A percentile compares a stretch with the other conserved stretches of the same genome.
Conservation (phyloP, 176 grass and related monocot species). For the Dactylis glomerata region DNA sequence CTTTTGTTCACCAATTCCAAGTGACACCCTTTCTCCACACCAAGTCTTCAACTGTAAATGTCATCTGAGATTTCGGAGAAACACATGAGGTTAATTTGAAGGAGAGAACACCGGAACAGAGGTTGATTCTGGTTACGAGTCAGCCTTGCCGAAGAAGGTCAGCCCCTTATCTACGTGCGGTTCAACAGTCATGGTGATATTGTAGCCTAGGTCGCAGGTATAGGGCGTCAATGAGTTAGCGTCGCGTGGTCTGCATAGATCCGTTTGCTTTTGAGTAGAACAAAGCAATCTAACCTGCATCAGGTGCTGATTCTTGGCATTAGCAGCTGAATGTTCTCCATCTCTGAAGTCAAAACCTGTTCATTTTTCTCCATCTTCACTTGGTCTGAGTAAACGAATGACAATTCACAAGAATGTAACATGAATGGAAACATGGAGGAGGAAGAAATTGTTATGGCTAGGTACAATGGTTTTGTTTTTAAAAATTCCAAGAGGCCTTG, state of each 20-base stretch:
- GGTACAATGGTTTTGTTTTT: neutral
- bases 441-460: neutral
- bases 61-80: neutral
- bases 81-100: neutral
- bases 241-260: neutral
- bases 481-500: neutral
- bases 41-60: neutral
- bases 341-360: neutral
- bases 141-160: neutral
- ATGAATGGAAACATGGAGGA: neutral
- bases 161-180: neutral
- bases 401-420: neutral
- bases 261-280: neutral
- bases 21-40: neutral
- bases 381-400: neutral
- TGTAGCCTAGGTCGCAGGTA: neutral
- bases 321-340: neutral
- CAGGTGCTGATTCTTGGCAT: neutral
- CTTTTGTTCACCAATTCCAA: conserved; percentile 5
- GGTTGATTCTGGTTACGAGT: neutral
- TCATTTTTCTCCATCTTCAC: neutral
- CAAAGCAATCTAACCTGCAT: neutral
- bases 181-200: neutral
- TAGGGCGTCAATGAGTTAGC: neutral
- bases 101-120: neutral